These are phyloP conservation scores for Debaryomyces hansenii DNA, from an alignment of 805 yeast genomes.

Conservation along the genomic window DNA sequence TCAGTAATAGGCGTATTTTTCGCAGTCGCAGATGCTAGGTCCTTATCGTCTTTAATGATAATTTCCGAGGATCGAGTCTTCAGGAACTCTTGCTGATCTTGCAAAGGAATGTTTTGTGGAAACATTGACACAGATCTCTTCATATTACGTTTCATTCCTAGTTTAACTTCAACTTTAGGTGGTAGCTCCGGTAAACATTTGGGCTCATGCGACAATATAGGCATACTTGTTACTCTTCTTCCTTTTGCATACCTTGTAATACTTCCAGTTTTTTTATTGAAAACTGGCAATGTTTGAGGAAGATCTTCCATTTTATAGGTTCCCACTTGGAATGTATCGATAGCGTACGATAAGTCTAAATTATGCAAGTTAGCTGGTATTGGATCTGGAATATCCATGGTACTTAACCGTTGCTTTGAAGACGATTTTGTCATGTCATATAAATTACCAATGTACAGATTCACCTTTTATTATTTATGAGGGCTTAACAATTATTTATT, in stretches of 20 bases:
- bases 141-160: neutral
- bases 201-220: slow-evolving; percentile 4
- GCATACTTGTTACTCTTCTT: slow-evolving; percentile 24
- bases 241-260: slow-evolving; percentile 16
- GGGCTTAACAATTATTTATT: neutral
- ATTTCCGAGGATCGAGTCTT: too few species aligned
- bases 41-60: neutral
- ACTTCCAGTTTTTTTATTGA: slow-evolving; percentile 19
- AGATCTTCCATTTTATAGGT: slow-evolving; percentile 24
- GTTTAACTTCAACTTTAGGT: neutral
- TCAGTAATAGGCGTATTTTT: neutral
- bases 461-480: neutral
- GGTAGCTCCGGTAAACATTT: slow-evolving; percentile 3
- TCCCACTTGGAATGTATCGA: slow-evolving; percentile 27
- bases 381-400: slow-evolving; percentile 23
- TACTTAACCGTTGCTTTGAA: slow-evolving; percentile 21
- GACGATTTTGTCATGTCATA: neutral
- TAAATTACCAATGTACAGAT: neutral
- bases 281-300: slow-evolving; percentile 26
- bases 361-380: slow-evolving; percentile 20
- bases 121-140: slow-evolving; percentile 4
- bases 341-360: slow-evolving; percentile 28
- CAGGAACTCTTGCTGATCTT: too few species aligned
- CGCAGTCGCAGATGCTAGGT: neutral
- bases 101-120: neutral